Base-by-base conservation (phyloP, 768 basidiomycete genomes). In the Trametes cubensis region DNA sequence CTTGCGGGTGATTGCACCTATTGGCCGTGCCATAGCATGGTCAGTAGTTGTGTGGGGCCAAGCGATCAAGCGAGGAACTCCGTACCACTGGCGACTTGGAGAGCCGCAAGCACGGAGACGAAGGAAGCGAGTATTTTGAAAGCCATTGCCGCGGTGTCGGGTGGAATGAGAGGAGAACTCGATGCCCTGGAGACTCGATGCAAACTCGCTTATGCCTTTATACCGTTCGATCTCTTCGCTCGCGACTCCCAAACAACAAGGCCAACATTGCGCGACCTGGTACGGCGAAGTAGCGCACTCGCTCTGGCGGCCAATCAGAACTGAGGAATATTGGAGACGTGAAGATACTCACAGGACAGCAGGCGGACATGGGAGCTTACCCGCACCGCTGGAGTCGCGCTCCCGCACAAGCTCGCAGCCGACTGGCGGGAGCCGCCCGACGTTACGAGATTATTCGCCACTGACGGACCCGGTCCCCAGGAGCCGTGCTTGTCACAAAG, bases 21-120 rank as follows among this genome's bases (percentile, higher is more conserved):
- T 10, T 11, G 30, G 15, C 15, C 41, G 38, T 4, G 38, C 40
- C 17, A 52, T 34, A n/a, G n/a, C n/a, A 38, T 5, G 23, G 23
- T 42, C 47, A 48, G 38, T 4, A 30, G 17, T 18, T 18, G 20
- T 7, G 26, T 6, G 5, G 34, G 38, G 10, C 10, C 18, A 15
- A 20, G 4, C 0, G 15, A 0, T 1, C 2, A n/a, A 40, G 4
- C 23, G 25, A 38, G 20, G 25, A 41, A 5, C 41, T 70, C 60
- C 57, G 18, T 39, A 65, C 68, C 70, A 45, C 47, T 64, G 47
- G 60, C 58, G 38, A 59, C 49, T 30, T 61, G 60, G 30, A 61
- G 46, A 20, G 60, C 60, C 60, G 60, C 51, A 28, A 61, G 60
- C 18, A 47, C 13, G 25, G 60, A 54, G 38, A 61, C 52, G 47